Evolutionary conservation across 371 early-diverging fungal species (phyloP), one percentile per base, ranked within the genome.

Genomic region (Haplosporangium sp.): DNA sequence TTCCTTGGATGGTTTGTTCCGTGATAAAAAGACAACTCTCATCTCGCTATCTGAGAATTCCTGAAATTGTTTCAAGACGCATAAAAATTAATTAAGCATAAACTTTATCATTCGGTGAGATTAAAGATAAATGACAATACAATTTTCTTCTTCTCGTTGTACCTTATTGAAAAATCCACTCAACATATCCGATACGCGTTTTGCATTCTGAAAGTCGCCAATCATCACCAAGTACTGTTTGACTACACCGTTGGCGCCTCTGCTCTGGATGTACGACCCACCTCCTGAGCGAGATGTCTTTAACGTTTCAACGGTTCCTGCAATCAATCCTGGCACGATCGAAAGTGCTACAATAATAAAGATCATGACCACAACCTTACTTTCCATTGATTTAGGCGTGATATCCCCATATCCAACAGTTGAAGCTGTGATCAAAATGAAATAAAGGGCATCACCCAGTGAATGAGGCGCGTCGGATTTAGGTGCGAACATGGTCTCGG

Each of bases 351-450:
- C 86, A 37, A 93, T 79, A 67, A 95, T 94, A 35, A 94, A 69
- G 4, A 90, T 7, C 82, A 95, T 89, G 75, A 93, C 88, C 10
- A 93, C 91, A 3, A 91, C n/a, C 61, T 89, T 83, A 48, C 90
- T 91, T 4, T 86, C 88, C 6, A 84, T 77, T 0, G 92, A 87
- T 40, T 86, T 82, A 3, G 94, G 89, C 0, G 92, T 90, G 37
- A 95, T 90, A 71, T 95, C 95, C 42, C 95, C 95, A 70, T 94
- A 95, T 1, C 95, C 95, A 10, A 95, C 95, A 0, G 95, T 95
- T 0, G 93, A 89, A 7, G 92, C 77, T 1, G 91, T 92, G 37
- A 91, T 89, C 73, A 92, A 86, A 35, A 88, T 89, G 57, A 89
- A 86, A 66, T 91, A 91, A n/a, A 86, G 82, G 19, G 89, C 87